Evolutionary conservation across 108 stramenopile genomes (phyloP), one percentile per base, ranked within the genome.

Genomic region (Nitzschia putrida): DNA sequence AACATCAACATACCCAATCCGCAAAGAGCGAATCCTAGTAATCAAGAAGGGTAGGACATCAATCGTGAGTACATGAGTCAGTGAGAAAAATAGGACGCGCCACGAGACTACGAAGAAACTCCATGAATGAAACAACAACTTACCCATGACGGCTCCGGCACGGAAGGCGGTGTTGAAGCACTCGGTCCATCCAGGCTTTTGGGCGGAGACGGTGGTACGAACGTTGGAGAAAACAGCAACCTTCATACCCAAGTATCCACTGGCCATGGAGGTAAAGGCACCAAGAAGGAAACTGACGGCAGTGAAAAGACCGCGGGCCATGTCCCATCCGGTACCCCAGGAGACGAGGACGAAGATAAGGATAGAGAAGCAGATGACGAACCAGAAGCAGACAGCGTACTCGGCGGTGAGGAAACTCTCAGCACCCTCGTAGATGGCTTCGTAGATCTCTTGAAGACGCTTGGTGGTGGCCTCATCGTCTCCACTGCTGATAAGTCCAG

Each of bases 121-220:
- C 18, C 23, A 60, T 3, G 59, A 40, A 41, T 2, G 18, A 41
- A 18, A 26, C 10, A 16, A 41, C 2, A 60, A 22, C 69, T 58
- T 70, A 70, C 69, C 98, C 91, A 99, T 99, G 71, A 99, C 98
- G 63, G 95, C 95, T 53, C 98, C 98, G 23, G 97, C 97, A 34
- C 89, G 86, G 93, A 99, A 99, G 68, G 98, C 97, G 49, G 86
- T 87, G 86, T 97, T 96, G 87, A 98, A 97, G 61, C 92, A 86
- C 23, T 59, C 73, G 40, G 91, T 95, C 88, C 90, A 96, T 20
- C 82, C 93, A 14, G 88, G 80, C 57, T 88, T 88, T 55, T 94
- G 90, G 21, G 97, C 97, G 29, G 85, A 83, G 53, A 97, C 80
- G 45, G 97, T 97, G 44, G 97, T 98, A 66, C 97, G 93, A 26